phyloP scores from a whole-genome alignment of 495 filamentous ascomycete genomes.

The Aspergillus bridgeri region DNA sequence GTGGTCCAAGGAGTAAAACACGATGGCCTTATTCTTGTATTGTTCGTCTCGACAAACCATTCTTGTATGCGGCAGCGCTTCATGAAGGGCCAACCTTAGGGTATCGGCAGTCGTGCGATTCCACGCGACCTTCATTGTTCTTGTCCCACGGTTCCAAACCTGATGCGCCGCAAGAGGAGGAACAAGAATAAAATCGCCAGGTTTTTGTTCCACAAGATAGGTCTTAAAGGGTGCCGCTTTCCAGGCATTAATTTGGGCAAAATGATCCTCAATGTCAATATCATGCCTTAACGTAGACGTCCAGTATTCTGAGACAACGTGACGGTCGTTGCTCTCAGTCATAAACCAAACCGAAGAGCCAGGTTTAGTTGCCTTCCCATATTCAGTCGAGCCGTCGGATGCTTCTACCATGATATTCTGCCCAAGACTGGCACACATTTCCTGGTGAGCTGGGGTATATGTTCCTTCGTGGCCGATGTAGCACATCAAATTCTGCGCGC shows the following conservation, averaged over 20 bases:
- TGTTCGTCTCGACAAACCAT: slow-evolving; percentile 97
- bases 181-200: slow-evolving; percentile 93
- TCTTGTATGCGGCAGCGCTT: slow-evolving; percentile 81
- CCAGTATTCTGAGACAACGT: slow-evolving; percentile 87
- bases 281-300: slow-evolving; percentile 87
- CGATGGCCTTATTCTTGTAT: slow-evolving; percentile 96
- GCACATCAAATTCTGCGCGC: slow-evolving; percentile 95
- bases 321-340: slow-evolving; percentile 88
- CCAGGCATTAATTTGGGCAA: slow-evolving; percentile 91
- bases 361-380: slow-evolving; percentile 64
- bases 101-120: slow-evolving; percentile 95
- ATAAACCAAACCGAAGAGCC: slow-evolving; percentile 98
- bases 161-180: slow-evolving; percentile 97
- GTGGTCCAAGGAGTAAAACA: slow-evolving; percentile 76
- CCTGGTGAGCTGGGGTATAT: slow-evolving; percentile 91
- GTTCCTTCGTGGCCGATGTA: slow-evolving; percentile 98
- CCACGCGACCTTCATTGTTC: slow-evolving; percentile 97
- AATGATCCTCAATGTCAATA: slow-evolving; percentile 93
- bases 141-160: slow-evolving; percentile 94
- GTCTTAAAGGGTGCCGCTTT: slow-evolving; percentile 87
- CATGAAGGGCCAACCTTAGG: slow-evolving; percentile 74
- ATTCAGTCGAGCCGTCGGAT: slow-evolving; percentile 54
- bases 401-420: slow-evolving; percentile 98
- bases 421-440: slow-evolving; percentile 95
- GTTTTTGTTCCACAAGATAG: slow-evolving; percentile 85